These are phyloP conservation scores for Capronia americana DNA, from an alignment of 2,329 filamentous ascomycete genomes.

Conservation along the genomic window DNA sequence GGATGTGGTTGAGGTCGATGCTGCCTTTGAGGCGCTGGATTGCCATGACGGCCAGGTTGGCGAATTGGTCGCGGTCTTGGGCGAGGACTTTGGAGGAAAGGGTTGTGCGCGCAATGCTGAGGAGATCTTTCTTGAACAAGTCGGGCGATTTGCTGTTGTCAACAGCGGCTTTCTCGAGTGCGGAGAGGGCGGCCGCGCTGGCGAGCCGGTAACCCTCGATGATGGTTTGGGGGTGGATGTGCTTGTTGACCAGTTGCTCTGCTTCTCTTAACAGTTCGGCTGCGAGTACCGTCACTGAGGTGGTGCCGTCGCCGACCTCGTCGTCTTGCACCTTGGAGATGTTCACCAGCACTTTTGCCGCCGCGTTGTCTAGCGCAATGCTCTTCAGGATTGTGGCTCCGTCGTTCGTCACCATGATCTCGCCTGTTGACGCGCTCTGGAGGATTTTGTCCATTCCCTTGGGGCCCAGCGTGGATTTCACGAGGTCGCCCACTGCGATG, in stretches of 20 bases:
- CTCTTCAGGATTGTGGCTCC: slow-evolving; percentile 98
- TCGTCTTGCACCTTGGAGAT: slow-evolving; percentile 99
- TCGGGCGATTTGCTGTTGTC: slow-evolving; percentile 85
- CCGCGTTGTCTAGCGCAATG: slow-evolving; percentile 97
- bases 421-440: slow-evolving; percentile 91
- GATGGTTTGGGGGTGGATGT: slow-evolving; percentile 99
- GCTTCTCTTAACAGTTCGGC: slow-evolving; percentile 95
- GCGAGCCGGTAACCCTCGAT: slow-evolving; percentile 99
- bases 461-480: slow-evolving; percentile 95
- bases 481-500: slow-evolving; percentile 95
- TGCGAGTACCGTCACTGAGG: slow-evolving; percentile 93
- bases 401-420: slow-evolving; percentile 99
- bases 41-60: slow-evolving; percentile 86
- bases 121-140: slow-evolving; percentile 86
- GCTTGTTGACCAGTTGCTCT: slow-evolving; percentile 95
- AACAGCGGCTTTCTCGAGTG: slow-evolving; percentile 81
- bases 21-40: slow-evolving; percentile 88
- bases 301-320: slow-evolving; percentile 97
- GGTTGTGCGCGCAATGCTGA: slow-evolving; percentile 91
- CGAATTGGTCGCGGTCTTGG: slow-evolving; percentile 92
- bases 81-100: slow-evolving; percentile 96
- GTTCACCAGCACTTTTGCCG: slow-evolving; percentile 97
- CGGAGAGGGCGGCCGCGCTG: slow-evolving; percentile 82
- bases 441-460: slow-evolving; percentile 99
- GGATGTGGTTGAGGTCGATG: slow-evolving; percentile 94